These are phyloP conservation scores for Ceratobasidium sp. DNA, from an alignment of 1,284 basidiomycete species.

Conservation along the genomic window DNA sequence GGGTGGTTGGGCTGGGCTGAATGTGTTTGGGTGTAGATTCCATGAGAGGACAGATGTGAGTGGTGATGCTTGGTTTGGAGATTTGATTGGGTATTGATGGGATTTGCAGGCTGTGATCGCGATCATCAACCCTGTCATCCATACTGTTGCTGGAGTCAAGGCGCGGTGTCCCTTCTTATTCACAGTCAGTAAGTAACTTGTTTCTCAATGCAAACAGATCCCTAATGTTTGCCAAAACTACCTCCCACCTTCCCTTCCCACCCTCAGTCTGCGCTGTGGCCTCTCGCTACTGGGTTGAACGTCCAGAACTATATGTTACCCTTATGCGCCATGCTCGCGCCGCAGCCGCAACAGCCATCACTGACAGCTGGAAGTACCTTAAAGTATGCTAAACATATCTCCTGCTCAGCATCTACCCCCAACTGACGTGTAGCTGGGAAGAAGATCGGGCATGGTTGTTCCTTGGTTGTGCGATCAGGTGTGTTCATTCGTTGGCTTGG, in stretches of 20 bases:
- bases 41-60: slow-evolving; percentile 75
- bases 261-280: slow-evolving; percentile 76
- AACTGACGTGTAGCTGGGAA: slow-evolving; percentile 82
- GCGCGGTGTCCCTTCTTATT: slow-evolving; percentile 82
- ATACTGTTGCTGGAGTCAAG: slow-evolving; percentile 76
- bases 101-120: slow-evolving; percentile 71
- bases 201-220: neutral
- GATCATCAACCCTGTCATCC: slow-evolving; percentile 75
- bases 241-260: too few relatives aligned
- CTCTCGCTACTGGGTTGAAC: slow-evolving; percentile 76
- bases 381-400: slow-evolving; percentile 78
- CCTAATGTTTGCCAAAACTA: neutral
- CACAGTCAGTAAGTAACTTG: slow-evolving; percentile 70
- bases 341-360: slow-evolving; percentile 76
- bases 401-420: slow-evolving; percentile 79
- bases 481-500: slow-evolving; percentile 57
- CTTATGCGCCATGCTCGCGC: slow-evolving; percentile 82
- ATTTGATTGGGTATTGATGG: neutral
- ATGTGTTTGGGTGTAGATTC: slow-evolving; percentile 60
- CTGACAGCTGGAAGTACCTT: slow-evolving; percentile 83
- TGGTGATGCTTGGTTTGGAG: slow-evolving; percentile 25
- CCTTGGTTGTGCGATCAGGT: slow-evolving; percentile 81
- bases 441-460: slow-evolving; percentile 85
- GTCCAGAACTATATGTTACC: slow-evolving; percentile 81
- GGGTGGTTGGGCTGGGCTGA: slow-evolving; percentile 17